Percentiles rank a stretch among this genome's conserved stretches.
Conservation (phyloP, 129 eudicot species). For the Escallonia herrerae region DNA sequence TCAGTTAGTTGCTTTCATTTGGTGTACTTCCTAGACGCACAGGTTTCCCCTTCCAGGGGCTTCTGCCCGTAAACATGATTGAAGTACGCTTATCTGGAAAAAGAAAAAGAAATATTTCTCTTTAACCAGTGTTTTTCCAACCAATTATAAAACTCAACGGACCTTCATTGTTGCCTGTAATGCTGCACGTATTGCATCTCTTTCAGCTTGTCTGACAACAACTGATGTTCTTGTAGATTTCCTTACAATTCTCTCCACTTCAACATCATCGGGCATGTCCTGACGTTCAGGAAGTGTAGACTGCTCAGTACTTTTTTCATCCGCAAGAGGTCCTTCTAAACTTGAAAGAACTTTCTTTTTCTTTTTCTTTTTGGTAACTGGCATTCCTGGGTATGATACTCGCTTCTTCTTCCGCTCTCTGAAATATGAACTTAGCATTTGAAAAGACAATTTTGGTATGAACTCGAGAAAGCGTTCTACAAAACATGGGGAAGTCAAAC, state of each 20-base stretch:
- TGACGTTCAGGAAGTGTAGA: constrained; percentile 54
- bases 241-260: constrained; percentile 62
- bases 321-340: constrained; percentile 32
- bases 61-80: too few species aligned
- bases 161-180: constrained; percentile 86
- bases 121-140: neutral
- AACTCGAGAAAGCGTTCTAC: neutral
- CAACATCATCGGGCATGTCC: constrained; percentile 58
- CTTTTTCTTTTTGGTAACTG: constrained; percentile 53
- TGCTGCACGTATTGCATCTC: constrained; percentile 86
- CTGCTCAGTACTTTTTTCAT: constrained; percentile 47
- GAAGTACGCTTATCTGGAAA: neutral
- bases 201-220: constrained; percentile 80
- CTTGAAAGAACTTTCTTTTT: constrained; percentile 49
- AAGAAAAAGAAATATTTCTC: neutral
- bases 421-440: constrained; percentile 12
- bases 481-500: constrained; percentile 21
- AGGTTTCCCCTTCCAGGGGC: too few species aligned
- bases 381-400: constrained; percentile 74
- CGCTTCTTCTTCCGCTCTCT: constrained; percentile 54
- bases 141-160: neutral
- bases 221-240: constrained; percentile 86
- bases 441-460: neutral
- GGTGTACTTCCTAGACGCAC: too few species aligned
- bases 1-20: too few species aligned